Evolutionary conservation across 1,284 basidiomycete species (phyloP).

Genomic region (Peniophora sp.): DNA sequence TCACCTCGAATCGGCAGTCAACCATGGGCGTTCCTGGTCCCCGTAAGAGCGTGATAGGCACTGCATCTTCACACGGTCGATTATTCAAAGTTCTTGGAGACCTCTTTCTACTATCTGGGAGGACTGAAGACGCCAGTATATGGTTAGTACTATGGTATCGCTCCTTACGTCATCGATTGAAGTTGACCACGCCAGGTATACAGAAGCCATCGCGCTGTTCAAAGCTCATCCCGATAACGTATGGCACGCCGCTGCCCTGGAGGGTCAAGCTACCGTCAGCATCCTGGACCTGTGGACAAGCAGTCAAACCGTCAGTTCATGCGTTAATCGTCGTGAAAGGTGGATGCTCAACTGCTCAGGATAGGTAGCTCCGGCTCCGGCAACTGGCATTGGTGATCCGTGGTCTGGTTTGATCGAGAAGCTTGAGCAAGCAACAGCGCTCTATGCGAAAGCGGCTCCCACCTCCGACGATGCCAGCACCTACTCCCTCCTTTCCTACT

Average conservation of each 20-base stretch:
- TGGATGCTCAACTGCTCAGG: constrained; percentile 41
- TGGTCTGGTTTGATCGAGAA: constrained; percentile 68
- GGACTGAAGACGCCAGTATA: constrained; percentile 69
- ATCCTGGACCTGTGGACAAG: constrained; percentile 81
- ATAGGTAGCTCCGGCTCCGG: not conserved
- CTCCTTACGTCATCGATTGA: constrained; percentile 8
- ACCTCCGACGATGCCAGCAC: constrained; percentile 48
- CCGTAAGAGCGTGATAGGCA: constrained; percentile 52
- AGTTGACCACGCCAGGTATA: constrained; percentile 52
- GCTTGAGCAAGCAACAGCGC: constrained; percentile 50
- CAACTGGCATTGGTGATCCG: constrained; percentile 34
- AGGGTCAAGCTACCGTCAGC: constrained; percentile 72
- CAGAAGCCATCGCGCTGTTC: constrained; percentile 70
- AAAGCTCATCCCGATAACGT: constrained; percentile 66
- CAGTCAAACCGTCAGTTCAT: constrained; percentile 30
- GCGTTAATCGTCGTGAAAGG: not conserved
- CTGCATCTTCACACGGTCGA: constrained; percentile 68
- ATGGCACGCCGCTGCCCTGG: constrained; percentile 84
- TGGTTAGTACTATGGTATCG: constrained; percentile 42
- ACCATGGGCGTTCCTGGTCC: constrained; percentile 40
- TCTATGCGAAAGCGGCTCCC: constrained; percentile 50
- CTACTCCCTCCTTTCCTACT: constrained; percentile 52
- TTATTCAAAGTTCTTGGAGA: constrained; percentile 86
- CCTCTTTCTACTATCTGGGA: constrained; percentile 78
- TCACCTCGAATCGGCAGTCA: constrained; percentile 34